Conservation (phyloP, 163 green algal species). For the Smithsoniella earleae region DNA sequence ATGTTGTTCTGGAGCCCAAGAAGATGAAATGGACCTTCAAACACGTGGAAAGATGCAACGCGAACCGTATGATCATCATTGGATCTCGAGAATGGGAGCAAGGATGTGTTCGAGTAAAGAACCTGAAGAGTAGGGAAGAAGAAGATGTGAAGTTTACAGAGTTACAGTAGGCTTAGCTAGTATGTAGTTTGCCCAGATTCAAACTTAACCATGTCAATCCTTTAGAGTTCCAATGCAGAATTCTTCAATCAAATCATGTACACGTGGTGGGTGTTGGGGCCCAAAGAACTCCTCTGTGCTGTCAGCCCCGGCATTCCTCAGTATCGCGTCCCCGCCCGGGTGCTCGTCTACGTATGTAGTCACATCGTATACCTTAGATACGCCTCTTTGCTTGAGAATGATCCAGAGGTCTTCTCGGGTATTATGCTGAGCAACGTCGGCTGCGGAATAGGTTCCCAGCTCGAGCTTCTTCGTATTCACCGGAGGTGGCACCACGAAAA, state of each 20-base stretch:
- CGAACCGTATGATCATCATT: slow-evolving; percentile 75
- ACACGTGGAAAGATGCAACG: slow-evolving; percentile 63
- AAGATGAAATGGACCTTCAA: slow-evolving; percentile 91
- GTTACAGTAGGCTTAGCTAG: slow-evolving; percentile 32
- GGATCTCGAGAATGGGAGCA: slow-evolving; percentile 71
- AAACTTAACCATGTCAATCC: background rate
- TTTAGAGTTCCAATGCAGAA: slow-evolving; percentile 67
- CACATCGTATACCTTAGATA: slow-evolving; percentile 44
- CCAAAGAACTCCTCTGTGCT: slow-evolving; percentile 75
- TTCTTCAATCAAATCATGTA: slow-evolving; percentile 65
- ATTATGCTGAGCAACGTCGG: slow-evolving; percentile 68
- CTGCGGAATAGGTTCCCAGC: slow-evolving; percentile 32
- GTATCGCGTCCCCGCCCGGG: slow-evolving; percentile 51
- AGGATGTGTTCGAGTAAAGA: slow-evolving; percentile 74
- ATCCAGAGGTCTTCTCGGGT: slow-evolving; percentile 71
- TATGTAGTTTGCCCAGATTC: background rate
- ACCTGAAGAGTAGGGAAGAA: slow-evolving; percentile 71
- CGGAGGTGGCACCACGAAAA: no score
- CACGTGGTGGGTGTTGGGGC: slow-evolving; percentile 64
- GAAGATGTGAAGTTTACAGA: slow-evolving; percentile 57
- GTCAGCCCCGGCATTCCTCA: slow-evolving; percentile 47
- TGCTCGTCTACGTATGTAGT: slow-evolving; percentile 51
- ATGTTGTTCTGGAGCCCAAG: slow-evolving; percentile 84
- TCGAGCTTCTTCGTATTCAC: slow-evolving; percentile 26
- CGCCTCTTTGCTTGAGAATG: slow-evolving; percentile 53